These are phyloP conservation scores for Nephelium lappaceum DNA, from an alignment of 345 rosid species.

Conservation along the genomic window DNA sequence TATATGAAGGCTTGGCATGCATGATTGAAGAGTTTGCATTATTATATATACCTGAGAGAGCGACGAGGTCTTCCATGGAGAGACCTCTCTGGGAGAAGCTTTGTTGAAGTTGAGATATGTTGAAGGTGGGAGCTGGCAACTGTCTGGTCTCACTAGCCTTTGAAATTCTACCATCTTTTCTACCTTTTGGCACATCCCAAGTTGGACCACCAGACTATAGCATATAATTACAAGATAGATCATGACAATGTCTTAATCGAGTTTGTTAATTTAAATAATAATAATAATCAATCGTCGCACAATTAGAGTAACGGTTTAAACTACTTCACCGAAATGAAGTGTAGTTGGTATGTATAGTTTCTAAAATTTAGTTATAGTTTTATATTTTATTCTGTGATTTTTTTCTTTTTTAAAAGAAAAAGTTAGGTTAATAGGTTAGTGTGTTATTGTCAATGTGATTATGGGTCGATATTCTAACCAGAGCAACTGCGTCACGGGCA, in stretches of 20 bases:
- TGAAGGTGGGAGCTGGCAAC: constrained; percentile 75
- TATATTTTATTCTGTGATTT: no score
- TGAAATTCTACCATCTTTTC: constrained; percentile 86
- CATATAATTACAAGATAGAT: no score
- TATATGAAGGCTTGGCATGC: no score
- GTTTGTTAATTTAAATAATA: background rate
- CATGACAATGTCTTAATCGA: background rate
- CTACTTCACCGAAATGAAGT: background rate
- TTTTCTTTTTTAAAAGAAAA: no score
- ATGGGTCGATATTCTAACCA: constrained; percentile 41
- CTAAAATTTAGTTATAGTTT: no score
- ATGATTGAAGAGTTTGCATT: no score
- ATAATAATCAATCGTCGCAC: background rate
- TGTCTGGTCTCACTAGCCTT: constrained; percentile 78
- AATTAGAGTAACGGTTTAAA: constrained; percentile 8
- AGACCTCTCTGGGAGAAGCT: constrained; percentile 87
- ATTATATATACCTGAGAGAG: constrained; percentile 61
- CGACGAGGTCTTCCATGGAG: constrained; percentile 63
- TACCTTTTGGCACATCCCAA: constrained; percentile 90
- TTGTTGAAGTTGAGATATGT: constrained; percentile 70
- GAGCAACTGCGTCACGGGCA: constrained; percentile 77
- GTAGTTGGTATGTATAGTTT: no score
- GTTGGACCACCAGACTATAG: constrained; percentile 82
- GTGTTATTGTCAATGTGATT: background rate
- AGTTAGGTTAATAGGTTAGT: no score